A percentile compares a stretch with the other conserved stretches of the same genome.
phyloP scores from a whole-genome alignment of 169 alveolate species.

The Plasmodium fragile region DNA sequence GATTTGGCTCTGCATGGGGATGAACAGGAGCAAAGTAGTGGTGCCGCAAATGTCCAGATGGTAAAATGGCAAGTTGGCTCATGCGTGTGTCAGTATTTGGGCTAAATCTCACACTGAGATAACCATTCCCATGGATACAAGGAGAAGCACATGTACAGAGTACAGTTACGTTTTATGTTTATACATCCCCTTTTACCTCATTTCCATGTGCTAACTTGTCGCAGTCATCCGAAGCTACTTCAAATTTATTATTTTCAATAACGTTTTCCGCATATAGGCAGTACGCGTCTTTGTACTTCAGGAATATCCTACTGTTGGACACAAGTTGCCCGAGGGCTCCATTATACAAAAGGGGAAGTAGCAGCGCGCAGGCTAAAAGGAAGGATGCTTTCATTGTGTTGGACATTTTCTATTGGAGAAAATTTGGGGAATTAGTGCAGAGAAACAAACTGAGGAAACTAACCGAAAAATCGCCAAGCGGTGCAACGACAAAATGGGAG shows the following conservation, averaged over 20 bases:
- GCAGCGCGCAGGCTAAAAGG: slow-evolving; percentile 6
- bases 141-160: not conserved
- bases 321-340: not conserved
- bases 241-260: slow-evolving; percentile 58
- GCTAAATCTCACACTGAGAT: not conserved
- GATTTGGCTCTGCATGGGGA: slow-evolving; percentile 27
- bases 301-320: slow-evolving; percentile 32
- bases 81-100: not conserved
- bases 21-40: not conserved
- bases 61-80: not conserved
- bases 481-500: not conserved
- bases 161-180: not conserved
- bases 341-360: slow-evolving; percentile 5
- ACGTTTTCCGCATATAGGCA: slow-evolving; percentile 71
- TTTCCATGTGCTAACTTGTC: slow-evolving; percentile 54
- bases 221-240: slow-evolving; percentile 58
- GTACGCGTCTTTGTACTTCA: slow-evolving; percentile 53
- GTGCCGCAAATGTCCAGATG: not conserved
- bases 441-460: not conserved
- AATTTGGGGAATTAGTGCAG: not conserved
- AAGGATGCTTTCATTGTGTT: slow-evolving; percentile 22
- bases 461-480: not conserved
- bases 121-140: not conserved
- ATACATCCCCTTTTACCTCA: slow-evolving; percentile 47
- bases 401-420: not conserved